Evolutionary conservation across 1,284 basidiomycete genomes (phyloP).

Genomic region (Cystobasidium pallidum): DNA sequence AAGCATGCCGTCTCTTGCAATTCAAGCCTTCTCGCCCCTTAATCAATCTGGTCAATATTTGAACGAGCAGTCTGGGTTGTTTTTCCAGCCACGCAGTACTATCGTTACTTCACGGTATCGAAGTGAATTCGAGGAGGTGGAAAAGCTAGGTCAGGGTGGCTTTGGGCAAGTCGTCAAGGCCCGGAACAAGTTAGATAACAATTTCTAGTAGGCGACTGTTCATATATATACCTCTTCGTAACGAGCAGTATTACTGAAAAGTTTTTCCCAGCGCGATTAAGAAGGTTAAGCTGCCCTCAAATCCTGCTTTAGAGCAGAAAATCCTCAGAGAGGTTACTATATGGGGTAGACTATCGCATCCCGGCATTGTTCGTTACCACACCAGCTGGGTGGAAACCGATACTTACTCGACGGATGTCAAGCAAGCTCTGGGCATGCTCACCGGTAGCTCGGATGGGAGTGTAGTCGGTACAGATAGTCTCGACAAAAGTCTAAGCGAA

Average conservation of each 20-base stretch:
- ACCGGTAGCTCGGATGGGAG: slow-evolving; percentile 39
- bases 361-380: slow-evolving; percentile 52
- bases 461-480: neutral
- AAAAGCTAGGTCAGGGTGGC: slow-evolving; percentile 52
- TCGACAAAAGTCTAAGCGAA: neutral
- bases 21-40: slow-evolving; percentile 39
- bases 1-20: slow-evolving; percentile 28
- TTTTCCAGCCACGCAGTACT: slow-evolving; percentile 48
- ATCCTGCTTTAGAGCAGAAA: slow-evolving; percentile 49
- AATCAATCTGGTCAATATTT: slow-evolving; percentile 15
- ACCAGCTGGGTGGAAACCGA: slow-evolving; percentile 51
- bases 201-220: slow-evolving; percentile 37
- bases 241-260: neutral
- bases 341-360: slow-evolving; percentile 52
- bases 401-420: slow-evolving; percentile 28
- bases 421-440: slow-evolving; percentile 39
- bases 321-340: slow-evolving; percentile 53
- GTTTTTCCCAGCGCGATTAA: slow-evolving; percentile 48
- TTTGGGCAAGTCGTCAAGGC: slow-evolving; percentile 54
- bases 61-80: slow-evolving; percentile 49
- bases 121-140: slow-evolving; percentile 53
- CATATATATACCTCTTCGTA: neutral
- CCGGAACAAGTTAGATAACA: slow-evolving; percentile 52
- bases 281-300: slow-evolving; percentile 52
- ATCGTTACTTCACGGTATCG: slow-evolving; percentile 48